A percentile compares a stretch with the other conserved stretches of the same genome.
Conservation (phyloP, 495 filamentous ascomycete genomes). For the Tetracladium setigerum region DNA sequence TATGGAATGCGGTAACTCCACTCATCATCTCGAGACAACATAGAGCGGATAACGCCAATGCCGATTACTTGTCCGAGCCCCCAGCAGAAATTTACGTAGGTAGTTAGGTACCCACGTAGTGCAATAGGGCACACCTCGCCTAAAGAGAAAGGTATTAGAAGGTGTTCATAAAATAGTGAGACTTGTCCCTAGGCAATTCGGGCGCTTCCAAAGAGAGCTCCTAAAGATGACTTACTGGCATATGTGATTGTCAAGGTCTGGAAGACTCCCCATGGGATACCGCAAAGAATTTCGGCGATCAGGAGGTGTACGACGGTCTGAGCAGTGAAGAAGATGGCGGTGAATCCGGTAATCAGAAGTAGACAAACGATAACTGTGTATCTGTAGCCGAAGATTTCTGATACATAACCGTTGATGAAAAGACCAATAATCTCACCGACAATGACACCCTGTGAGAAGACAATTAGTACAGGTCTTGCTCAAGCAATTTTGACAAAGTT, state of each 20-base stretch:
- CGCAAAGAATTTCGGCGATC: constrained; percentile 67
- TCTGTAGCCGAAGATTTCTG: constrained; percentile 66
- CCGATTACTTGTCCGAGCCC: constrained; percentile 73
- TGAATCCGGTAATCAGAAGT: constrained; percentile 57
- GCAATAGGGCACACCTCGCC: constrained; percentile 72
- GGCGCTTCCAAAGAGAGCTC: no score
- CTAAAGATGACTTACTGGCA: constrained; percentile 36
- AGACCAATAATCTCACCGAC: constrained; percentile 73
- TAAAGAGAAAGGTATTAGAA: constrained; percentile 58
- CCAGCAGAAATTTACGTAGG: constrained; percentile 81
- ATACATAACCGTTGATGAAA: constrained; percentile 67
- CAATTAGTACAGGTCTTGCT: neutral
- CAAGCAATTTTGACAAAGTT: no score
- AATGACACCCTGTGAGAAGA: constrained; percentile 45
- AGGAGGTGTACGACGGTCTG: constrained; percentile 60
- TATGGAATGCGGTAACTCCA: constrained; percentile 63
- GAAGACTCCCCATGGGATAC: constrained; percentile 44
- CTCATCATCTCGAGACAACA: constrained; percentile 48
- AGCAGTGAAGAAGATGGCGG: constrained; percentile 70
- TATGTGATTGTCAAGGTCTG: constrained; percentile 58
- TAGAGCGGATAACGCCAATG: constrained; percentile 61
- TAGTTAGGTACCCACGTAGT: constrained; percentile 66
- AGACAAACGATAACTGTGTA: constrained; percentile 64
- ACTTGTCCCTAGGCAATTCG: no score
- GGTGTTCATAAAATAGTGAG: constrained; percentile 5